These are phyloP conservation scores for Trametes cingulata DNA, from an alignment of 768 basidiomycete species.

Conservation along the genomic window DNA sequence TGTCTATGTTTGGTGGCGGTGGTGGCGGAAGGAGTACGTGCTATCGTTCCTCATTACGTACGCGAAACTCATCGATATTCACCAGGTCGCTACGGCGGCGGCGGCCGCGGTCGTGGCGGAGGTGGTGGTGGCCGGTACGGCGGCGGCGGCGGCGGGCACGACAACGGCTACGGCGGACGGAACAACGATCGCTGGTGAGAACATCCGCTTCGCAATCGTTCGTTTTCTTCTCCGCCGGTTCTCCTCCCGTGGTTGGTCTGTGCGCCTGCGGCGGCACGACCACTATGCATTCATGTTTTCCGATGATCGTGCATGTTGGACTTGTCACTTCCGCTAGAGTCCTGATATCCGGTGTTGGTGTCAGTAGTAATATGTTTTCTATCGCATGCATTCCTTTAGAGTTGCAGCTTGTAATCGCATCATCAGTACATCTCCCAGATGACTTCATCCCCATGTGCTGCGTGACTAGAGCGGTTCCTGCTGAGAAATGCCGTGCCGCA, in stretches of 20 bases:
- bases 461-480: no score
- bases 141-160: conserved; percentile 48
- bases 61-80: conserved; percentile 8
- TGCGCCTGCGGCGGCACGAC: background rate
- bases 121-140: conserved; percentile 43
- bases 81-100: conserved; percentile 61
- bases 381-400: conserved; percentile 21
- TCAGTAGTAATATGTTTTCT: conserved; percentile 18
- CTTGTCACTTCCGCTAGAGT: conserved; percentile 2
- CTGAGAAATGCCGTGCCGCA: background rate
- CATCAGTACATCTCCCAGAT: background rate
- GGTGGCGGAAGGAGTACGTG: conserved; percentile 71
- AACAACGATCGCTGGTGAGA: conserved; percentile 35
- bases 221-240: background rate
- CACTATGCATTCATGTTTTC: conserved; percentile 2
- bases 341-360: conserved; percentile 6
- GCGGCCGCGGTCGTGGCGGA: conserved; percentile 38
- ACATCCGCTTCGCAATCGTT: background rate
- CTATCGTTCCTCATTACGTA: background rate
- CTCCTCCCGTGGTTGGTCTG: background rate
- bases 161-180: conserved; percentile 19
- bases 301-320: conserved; percentile 3
- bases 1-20: conserved; percentile 84
- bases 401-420: conserved; percentile 19
- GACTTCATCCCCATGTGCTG: background rate